These are phyloP conservation scores for Lophium mytilinum DNA, from an alignment of 495 filamentous ascomycete species.

Conservation along the genomic window DNA sequence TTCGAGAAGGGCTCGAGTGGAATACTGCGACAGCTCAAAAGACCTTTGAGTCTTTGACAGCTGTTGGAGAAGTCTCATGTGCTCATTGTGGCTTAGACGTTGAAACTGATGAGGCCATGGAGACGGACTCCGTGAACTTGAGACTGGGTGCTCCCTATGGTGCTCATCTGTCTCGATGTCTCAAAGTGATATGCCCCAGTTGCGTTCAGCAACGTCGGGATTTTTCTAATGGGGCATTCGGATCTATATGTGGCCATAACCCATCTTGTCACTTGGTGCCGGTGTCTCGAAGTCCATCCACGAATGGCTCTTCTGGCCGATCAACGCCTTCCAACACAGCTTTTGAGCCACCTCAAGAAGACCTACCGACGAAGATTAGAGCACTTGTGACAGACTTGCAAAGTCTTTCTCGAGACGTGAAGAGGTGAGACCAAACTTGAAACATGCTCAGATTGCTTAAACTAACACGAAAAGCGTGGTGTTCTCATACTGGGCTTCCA, in stretches of 20 bases:
- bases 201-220: background rate
- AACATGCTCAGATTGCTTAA: background rate
- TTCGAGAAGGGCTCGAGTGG: background rate
- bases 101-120: background rate
- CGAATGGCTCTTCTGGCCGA: background rate
- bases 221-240: background rate
- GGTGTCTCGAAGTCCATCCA: background rate
- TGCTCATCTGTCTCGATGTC: background rate
- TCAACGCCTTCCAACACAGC: background rate
- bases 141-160: no score
- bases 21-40: background rate
- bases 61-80: background rate
- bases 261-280: background rate
- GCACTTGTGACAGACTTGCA: conserved; percentile 22
- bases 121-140: background rate
- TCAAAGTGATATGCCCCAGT: background rate
- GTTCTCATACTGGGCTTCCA: conserved; percentile 41
- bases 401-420: background rate
- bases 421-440: background rate
- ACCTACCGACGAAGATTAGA: conserved; percentile 12
- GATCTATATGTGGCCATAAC: background rate
- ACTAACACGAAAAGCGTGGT: conserved; percentile 32
- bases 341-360: background rate
- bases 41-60: background rate
- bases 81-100: background rate